These are phyloP conservation scores for Tremella yokohamensis DNA, from an alignment of 768 basidiomycete genomes.

Conservation along the genomic window DNA sequence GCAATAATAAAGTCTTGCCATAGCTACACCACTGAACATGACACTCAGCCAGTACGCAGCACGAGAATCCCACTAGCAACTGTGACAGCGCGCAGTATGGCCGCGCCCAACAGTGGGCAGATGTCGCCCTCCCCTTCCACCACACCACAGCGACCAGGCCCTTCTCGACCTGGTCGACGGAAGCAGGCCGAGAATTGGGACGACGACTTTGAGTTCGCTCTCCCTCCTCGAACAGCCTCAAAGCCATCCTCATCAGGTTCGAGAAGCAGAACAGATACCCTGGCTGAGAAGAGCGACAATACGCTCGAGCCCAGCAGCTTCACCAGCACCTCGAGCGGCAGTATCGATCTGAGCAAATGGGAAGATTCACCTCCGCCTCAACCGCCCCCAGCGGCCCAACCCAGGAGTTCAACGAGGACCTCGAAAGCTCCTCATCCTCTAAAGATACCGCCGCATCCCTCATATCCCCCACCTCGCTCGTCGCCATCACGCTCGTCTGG, in stretches of 20 bases:
- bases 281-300: not conserved
- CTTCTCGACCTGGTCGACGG: conserved; percentile 5
- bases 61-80: too few species aligned
- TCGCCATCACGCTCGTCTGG: conserved; percentile 18
- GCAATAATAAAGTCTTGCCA: too few species aligned
- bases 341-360: conserved; percentile 19
- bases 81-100: too few species aligned
- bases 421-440: conserved; percentile 9
- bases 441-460: conserved; percentile 9
- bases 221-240: conserved; percentile 9
- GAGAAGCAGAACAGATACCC: too few species aligned
- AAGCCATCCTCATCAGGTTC: too few species aligned
- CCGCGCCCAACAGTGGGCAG: too few species aligned
- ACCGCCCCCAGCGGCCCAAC: not conserved
- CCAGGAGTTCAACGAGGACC: conserved; percentile 11
- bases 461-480: conserved; percentile 8
- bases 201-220: conserved; percentile 41
- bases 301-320: not conserved
- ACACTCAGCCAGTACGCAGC: too few species aligned
- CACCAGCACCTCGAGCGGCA: not conserved
- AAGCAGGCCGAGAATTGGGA: conserved; percentile 46
- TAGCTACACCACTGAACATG: too few species aligned
- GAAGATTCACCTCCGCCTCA: conserved; percentile 26
- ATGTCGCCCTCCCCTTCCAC: too few species aligned
- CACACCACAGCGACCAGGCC: too few species aligned